phyloP scores from a whole-genome alignment of 805 yeast species.

The Yamadazyma paraphyllophila region DNA sequence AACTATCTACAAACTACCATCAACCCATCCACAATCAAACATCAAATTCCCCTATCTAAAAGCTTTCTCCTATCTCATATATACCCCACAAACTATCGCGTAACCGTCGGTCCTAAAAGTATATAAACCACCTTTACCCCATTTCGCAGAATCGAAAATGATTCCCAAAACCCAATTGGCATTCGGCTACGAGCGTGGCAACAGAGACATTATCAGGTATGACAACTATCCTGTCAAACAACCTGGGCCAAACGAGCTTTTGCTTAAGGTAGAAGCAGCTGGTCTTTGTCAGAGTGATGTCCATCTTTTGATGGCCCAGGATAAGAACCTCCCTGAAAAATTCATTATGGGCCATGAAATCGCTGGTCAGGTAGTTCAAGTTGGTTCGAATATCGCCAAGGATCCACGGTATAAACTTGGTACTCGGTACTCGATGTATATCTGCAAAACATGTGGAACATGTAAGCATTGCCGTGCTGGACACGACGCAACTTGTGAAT shows the following conservation, averaged over 20 bases:
- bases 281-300: constrained; percentile 46
- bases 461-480: constrained; percentile 37
- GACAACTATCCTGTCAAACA: constrained; percentile 27
- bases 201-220: constrained; percentile 22
- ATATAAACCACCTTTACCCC: constrained; percentile 4
- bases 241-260: constrained; percentile 29
- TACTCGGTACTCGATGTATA: constrained; percentile 27
- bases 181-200: constrained; percentile 33
- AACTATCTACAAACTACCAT: no score
- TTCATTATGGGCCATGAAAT: constrained; percentile 48
- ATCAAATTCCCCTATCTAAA: no score
- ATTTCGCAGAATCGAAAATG: not conserved
- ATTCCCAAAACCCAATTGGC: constrained; percentile 30
- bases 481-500: constrained; percentile 29
- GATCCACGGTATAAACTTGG: constrained; percentile 28
- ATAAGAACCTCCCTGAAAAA: constrained; percentile 21
- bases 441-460: constrained; percentile 32
- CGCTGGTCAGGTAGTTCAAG: constrained; percentile 35
- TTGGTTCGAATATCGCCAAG: constrained; percentile 25
- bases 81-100: not conserved
- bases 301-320: constrained; percentile 29
- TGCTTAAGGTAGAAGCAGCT: constrained; percentile 41
- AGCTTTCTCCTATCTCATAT: not conserved
- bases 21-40: no score
- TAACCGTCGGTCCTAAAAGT: not conserved